Evolutionary conservation across 345 rosid genomes (phyloP), one percentile per base, ranked within the genome.

Genomic region (Geranium rotundifolium): DNA sequence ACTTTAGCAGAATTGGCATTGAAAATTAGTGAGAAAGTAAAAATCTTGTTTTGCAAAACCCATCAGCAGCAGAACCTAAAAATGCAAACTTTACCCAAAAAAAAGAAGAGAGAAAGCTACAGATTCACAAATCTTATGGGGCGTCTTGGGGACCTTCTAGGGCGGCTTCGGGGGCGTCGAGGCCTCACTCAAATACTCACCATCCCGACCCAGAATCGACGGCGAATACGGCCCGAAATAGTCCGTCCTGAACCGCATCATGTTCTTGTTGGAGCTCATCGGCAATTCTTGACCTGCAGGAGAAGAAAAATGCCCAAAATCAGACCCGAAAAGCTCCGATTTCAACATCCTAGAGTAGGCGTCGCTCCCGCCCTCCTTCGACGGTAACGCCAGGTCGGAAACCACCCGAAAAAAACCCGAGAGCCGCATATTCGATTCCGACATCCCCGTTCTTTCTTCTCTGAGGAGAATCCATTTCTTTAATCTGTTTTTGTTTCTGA

Each of bases 261-360:
- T 88, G 56, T 93, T 93, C 60, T 76, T 84, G 76, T 77, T 85
- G 0, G 96, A 91, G 68, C 86, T 84, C 82, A 82, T 61, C 0
- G 89, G 85, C 54, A 95, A 87, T 34, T 87, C 86, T 19, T 77
- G 77, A 80, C 96, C 95, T 86, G 90, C 92, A 88, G 92, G 88
- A 79, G 96, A 77, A 72, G 75, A 79, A 75, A 82, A 84, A n/a
- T n/a, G n/a, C 54, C 66, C 87, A 58, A 88, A 93, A 77, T 93
- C 97, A 90, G 99, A 74, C 39, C 99, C 97, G 19, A 90, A 93
- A 60, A 93, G 95, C 71, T 90, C 99, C 66, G 83, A 77, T 76
- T 80, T 90, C 70, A 88, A 76, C 76, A 90, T 64, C 72, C 96
- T 81, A 0, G 79, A 70, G 63, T 86, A 90, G 5, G 95, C 87